Evolutionary conservation across 371 early-diverging fungal species (phyloP).

Genomic region (Agmasoma carcini): DNA sequence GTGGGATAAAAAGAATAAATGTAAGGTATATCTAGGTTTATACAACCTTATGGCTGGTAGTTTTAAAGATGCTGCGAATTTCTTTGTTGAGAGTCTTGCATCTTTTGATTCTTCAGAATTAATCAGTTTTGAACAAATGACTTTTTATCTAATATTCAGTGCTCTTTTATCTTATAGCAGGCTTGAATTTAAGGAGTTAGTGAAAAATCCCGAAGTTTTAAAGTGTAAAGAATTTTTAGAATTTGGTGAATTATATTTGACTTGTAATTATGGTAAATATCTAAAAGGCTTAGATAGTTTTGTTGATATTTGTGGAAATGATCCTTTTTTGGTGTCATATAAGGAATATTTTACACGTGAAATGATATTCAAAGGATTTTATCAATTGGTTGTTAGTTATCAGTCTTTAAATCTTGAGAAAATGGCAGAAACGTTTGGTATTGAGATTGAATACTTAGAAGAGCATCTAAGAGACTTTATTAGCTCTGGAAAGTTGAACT

Average conservation of each 20-base stretch:
- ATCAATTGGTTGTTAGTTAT: constrained; percentile 88
- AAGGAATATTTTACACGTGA: constrained; percentile 67
- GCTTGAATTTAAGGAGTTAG: constrained; percentile 71
- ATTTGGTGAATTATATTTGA: constrained; percentile 69
- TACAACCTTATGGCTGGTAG: constrained; percentile 75
- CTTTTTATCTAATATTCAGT: constrained; percentile 74
- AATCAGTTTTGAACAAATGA: constrained; percentile 85
- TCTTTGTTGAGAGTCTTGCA: constrained; percentile 77
- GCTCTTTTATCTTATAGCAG: constrained; percentile 71
- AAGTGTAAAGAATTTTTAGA: constrained; percentile 68
- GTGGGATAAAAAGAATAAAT: constrained; percentile 95
- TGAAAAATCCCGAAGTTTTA: constrained; percentile 72
- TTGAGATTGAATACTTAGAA: constrained; percentile 60
- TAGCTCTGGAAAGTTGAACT: constrained; percentile 80
- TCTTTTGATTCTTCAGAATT: constrained; percentile 90
- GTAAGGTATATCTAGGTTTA: constrained; percentile 87
- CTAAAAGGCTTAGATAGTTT: constrained; percentile 61
- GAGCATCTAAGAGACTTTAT: constrained; percentile 83
- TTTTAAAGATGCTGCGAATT: constrained; percentile 71
- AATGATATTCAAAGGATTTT: constrained; percentile 87
- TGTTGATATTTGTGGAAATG: constrained; percentile 46
- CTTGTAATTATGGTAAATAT: constrained; percentile 76
- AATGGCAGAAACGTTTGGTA: constrained; percentile 89
- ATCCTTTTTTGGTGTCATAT: constrained; percentile 56
- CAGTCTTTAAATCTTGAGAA: constrained; percentile 74